A percentile compares a stretch with the other conserved stretches of the same genome.
Evolutionary conservation across 257 asterid genomes (phyloP).

Genomic region (Solanum corneliomulleri): DNA sequence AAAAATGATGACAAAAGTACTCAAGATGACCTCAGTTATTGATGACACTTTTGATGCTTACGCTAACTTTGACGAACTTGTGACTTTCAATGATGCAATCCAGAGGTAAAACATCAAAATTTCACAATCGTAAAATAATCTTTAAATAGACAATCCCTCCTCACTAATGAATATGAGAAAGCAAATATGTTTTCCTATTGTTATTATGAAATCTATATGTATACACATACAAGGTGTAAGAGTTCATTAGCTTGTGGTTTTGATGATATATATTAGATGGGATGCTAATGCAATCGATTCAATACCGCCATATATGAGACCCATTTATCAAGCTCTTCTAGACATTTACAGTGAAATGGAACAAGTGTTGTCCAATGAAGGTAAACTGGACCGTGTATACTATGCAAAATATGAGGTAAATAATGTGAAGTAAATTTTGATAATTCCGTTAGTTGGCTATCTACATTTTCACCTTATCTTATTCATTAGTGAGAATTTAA

Average conservation of each 20-base stretch:
- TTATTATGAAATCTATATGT: too few relatives aligned
- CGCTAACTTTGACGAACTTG: neutral
- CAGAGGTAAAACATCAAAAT: neutral
- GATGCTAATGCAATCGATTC: neutral
- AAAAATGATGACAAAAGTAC: neutral
- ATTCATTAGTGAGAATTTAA: too few relatives aligned
- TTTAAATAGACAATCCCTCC: too few relatives aligned
- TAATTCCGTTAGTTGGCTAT: too few relatives aligned
- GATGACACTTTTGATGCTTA: slow-evolving; percentile 2
- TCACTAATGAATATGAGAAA: too few relatives aligned
- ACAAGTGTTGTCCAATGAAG: neutral
- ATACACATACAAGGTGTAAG: too few relatives aligned
- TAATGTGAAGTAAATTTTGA: too few relatives aligned
- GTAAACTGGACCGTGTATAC: neutral
- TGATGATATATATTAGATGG: neutral
- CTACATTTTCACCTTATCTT: too few relatives aligned
- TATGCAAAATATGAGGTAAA: neutral
- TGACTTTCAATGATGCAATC: neutral
- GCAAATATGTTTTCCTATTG: too few relatives aligned
- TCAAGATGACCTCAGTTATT: neutral
- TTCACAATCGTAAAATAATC: too few relatives aligned
- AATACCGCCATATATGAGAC: neutral
- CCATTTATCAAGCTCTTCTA: neutral
- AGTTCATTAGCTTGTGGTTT: too few relatives aligned
- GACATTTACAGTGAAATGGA: neutral